These are phyloP conservation scores for Polytrichum formosum DNA, from an alignment of 225 moss, liverwort and hornwort genomes.

Conservation along the genomic window DNA sequence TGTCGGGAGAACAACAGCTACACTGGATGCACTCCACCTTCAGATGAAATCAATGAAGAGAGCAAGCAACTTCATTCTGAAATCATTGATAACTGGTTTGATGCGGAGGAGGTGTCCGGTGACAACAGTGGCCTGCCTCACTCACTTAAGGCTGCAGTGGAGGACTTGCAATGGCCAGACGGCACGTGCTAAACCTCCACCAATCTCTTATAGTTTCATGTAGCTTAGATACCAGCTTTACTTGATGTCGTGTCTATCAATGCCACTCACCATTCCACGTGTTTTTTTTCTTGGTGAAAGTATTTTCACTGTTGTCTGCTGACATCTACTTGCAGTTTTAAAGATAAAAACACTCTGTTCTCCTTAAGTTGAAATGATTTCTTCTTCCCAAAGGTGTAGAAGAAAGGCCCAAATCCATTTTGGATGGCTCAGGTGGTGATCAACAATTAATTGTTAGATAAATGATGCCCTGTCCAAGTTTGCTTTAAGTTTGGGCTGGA, in stretches of 20 bases:
- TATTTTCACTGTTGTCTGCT: slow-evolving; percentile 1
- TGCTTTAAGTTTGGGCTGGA: slow-evolving; percentile 39
- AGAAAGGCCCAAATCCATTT: slow-evolving; percentile 17
- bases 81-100: slow-evolving; percentile 49
- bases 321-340: slow-evolving; percentile 15
- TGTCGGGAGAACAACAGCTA: slow-evolving; percentile 55
- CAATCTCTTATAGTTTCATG: no score
- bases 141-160: slow-evolving; percentile 43
- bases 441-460: slow-evolving; percentile 15
- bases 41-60: slow-evolving; percentile 40
- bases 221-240: no score
- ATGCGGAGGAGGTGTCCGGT: slow-evolving; percentile 27
- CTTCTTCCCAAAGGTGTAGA: slow-evolving; percentile 4
- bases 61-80: slow-evolving; percentile 42
- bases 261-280: no score
- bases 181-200: slow-evolving; percentile 33
- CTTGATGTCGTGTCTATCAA: no score
- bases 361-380: slow-evolving; percentile 17
- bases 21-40: slow-evolving; percentile 49
- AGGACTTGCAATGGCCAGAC: slow-evolving; percentile 58
- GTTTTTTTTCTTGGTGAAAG: no score
- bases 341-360: background rate
- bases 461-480: slow-evolving; percentile 27
- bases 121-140: slow-evolving; percentile 27
- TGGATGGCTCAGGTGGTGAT: slow-evolving; percentile 6